Percentiles rank a stretch among this genome's conserved stretches.
Evolutionary conservation across 106 monocot species (phyloP).

Genomic region (Chionographis japonica): DNA sequence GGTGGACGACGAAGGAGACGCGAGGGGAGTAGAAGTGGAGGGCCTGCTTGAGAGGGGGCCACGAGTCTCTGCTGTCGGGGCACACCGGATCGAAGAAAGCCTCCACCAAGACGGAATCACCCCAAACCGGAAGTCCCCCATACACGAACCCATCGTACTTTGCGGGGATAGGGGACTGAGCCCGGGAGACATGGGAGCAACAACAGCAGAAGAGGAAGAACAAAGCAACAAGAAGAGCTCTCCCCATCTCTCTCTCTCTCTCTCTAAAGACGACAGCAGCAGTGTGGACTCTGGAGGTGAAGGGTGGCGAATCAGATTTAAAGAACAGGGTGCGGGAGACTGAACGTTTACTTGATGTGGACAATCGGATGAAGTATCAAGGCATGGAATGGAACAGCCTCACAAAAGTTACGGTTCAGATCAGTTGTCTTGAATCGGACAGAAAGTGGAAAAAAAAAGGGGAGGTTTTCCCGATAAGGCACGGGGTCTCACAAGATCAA

Average conservation of each 20-base stretch:
- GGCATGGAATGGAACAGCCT: too few relatives aligned
- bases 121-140: background rate
- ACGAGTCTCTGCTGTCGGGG: constrained; percentile 41
- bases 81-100: constrained; percentile 42
- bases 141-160: constrained; percentile 44
- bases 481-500: too few relatives aligned
- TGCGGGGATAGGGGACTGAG: constrained; percentile 30
- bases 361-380: too few relatives aligned
- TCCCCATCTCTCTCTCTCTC: constrained; percentile 15
- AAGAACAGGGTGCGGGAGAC: too few relatives aligned
- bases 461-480: too few relatives aligned
- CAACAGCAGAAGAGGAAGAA: background rate
- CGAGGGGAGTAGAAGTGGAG: constrained; percentile 21
- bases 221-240: background rate
- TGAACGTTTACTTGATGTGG: too few relatives aligned
- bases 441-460: too few relatives aligned
- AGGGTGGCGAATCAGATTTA: too few relatives aligned
- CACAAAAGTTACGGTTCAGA: too few relatives aligned
- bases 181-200: background rate
- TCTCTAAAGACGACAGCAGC: background rate
- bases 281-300: too few relatives aligned
- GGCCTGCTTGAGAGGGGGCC: constrained; percentile 32
- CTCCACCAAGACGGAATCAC: constrained; percentile 28
- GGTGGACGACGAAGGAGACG: constrained; percentile 24
- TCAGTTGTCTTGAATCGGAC: too few relatives aligned